Base-by-base conservation (phyloP, 2,329 filamentous ascomycete species). In the Clarireedia monteithiana region DNA sequence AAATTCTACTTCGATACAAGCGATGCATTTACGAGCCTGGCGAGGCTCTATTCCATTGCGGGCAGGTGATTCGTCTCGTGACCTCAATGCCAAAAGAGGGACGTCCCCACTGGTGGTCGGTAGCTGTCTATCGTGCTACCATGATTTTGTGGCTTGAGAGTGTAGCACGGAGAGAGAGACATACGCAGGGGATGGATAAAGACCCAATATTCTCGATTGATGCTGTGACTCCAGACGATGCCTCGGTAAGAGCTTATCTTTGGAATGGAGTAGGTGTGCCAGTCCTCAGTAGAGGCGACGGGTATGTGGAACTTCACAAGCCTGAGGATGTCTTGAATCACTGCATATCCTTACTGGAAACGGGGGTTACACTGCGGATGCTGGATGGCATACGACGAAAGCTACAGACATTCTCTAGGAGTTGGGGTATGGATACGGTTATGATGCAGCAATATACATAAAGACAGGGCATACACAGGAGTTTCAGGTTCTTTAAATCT, bases 91-190 rank as follows among this genome's bases (percentile, higher is more conserved):
- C 81, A 2, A 71, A 73, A 30, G 78, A 82, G 49, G 74, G 79
- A 3, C 78, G 83, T 23, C 85, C 85, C 5, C 79, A 77, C 39
- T 89, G 85, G 85, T 89, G 85, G 85, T 74, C 82, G n/a, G 80
- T 77, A 1, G 85, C 84, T 3, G 73, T 88, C 42, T 88, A 89
- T 67, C 81, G 86, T n/a, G 84, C 78, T 2, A 77, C 77, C 4
- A 71, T 86, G 55, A 77, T 84, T 42, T 72, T 85, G 2, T 86
- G 83, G 83, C 75, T 78, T 2, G 81, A 86, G 62, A 80, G 81
- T 62, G 69, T 85, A 55, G 74, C 73, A 5, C 75, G 76, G 56
- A 73, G 78, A 57, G 77, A 82, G 57, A 65, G 60, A 26, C 68
- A 53, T 24, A 56, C 58, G 44, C 64, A 55, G 30, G 57, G 50